Conservation (phyloP, 2,329 filamentous ascomycete species). For the Paecilomyces sp. region DNA sequence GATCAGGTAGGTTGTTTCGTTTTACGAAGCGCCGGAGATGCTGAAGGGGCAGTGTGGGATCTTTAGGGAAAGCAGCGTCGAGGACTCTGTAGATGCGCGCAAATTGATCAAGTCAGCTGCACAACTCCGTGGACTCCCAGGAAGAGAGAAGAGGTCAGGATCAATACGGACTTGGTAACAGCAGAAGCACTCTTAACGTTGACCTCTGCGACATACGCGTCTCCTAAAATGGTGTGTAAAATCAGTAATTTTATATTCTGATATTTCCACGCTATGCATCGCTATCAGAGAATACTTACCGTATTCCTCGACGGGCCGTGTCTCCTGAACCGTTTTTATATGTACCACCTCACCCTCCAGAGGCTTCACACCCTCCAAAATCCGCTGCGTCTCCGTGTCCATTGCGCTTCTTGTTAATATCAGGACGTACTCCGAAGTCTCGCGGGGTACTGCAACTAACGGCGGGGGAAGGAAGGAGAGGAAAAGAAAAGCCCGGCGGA, state of each 20-base stretch:
- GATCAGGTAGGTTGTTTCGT: constrained; percentile 24
- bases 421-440: background rate
- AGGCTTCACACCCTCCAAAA: constrained; percentile 20
- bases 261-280: background rate
- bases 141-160: background rate
- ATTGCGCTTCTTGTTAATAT: constrained; percentile 4
- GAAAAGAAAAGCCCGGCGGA: background rate
- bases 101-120: background rate
- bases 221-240: constrained; percentile 20
- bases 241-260: background rate
- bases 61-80: constrained; percentile 28
- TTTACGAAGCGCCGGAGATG: constrained; percentile 37
- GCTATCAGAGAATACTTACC: constrained; percentile 23
- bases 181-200: constrained; percentile 37
- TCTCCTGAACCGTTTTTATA: constrained; percentile 38
- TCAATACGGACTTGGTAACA: constrained; percentile 32
- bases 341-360: constrained; percentile 28
- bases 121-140: background rate
- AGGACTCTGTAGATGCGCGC: constrained; percentile 23
- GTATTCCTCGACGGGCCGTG: constrained; percentile 31
- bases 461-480: background rate
- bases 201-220: constrained; percentile 39
- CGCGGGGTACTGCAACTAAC: background rate
- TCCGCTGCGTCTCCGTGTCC: constrained; percentile 16
- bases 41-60: constrained; percentile 22